Base-by-base conservation (phyloP, 768 basidiomycete genomes). In the Wakefieldia striispora region DNA sequence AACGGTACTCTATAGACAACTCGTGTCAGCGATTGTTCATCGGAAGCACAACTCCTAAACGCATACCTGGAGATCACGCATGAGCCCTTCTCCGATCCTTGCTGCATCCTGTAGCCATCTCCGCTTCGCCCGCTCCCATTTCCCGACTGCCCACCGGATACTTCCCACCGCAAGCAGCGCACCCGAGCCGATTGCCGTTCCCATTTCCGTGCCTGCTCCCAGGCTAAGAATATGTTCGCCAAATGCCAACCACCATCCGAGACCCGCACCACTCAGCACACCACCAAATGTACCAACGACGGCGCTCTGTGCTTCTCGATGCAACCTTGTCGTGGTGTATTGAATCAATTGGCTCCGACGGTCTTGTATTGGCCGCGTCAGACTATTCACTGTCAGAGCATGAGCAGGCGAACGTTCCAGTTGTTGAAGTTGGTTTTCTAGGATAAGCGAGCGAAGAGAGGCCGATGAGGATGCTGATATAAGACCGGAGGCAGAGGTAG, bases 71-170 rank as follows among this genome's bases (percentile, higher is more conserved):
- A 88, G 66, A 65, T 90, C 86, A 39, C 86, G 73, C 40, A 76
- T 73, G 33, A 88, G 70, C 0, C 88, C 84, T 41, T 82, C 72
- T 6, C 79, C 77, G 3, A 88, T 72, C 42, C 88, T 73, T 17
- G 59, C 60, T 74, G 81, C 85, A 61, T 89, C 86, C 45, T 78
- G 74, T 79, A 79, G 77, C 86, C 87, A 91, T 51, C 69, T 71
- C 48, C 66, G 70, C 63, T 86, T 84, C 3, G 81, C 80, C 55
- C 73, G 79, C 49, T 88, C 85, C 86, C 87, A 91, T 50, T 72
- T 72, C 12, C 80, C 77, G 6, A 85, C 72, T 2, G 77, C 78
- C 83, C 84, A 87, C 36, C 86, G 71, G 36, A 87, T 51, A 40
- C 81, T 76, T 3, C 67, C 57, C 6, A 77, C 62, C 0, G 75